phyloP scores from a whole-genome alignment of 108 stramenopile genomes.

The Seminavis robusta region DNA sequence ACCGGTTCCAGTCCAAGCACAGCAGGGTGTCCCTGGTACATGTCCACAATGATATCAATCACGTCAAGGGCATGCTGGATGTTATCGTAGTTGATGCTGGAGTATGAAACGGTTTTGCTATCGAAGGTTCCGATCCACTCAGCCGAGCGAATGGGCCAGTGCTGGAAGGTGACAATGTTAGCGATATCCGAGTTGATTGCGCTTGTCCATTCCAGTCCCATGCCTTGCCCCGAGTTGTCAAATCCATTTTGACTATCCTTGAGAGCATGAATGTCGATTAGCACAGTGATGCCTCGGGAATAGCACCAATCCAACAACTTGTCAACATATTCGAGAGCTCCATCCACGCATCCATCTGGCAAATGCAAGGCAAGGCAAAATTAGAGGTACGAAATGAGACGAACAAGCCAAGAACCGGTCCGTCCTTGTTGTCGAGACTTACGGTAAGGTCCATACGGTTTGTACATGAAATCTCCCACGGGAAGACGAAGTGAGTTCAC shows the following conservation, averaged over 20 bases:
- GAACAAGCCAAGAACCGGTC: background rate
- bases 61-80: conserved; percentile 76
- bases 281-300: conserved; percentile 68
- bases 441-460: conserved; percentile 85
- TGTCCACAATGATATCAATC: conserved; percentile 68
- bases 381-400: background rate
- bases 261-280: conserved; percentile 81
- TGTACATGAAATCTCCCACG: conserved; percentile 90
- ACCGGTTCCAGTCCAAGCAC: conserved; percentile 91
- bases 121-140: conserved; percentile 88
- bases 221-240: conserved; percentile 79
- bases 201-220: conserved; percentile 77
- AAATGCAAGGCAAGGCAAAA: background rate
- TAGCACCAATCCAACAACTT: conserved; percentile 76
- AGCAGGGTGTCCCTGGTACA: conserved; percentile 74
- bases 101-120: conserved; percentile 48
- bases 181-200: conserved; percentile 40
- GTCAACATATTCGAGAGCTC: conserved; percentile 84
- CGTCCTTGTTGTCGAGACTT: conserved; percentile 5
- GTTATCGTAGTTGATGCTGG: conserved; percentile 71
- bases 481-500: conserved; percentile 85
- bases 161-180: conserved; percentile 57
- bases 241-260: conserved; percentile 90
- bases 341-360: conserved; percentile 75
- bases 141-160: conserved; percentile 88